These are phyloP conservation scores for Phaffomyces thermotolerans DNA, from an alignment of 805 yeast genomes.

Conservation along the genomic window DNA sequence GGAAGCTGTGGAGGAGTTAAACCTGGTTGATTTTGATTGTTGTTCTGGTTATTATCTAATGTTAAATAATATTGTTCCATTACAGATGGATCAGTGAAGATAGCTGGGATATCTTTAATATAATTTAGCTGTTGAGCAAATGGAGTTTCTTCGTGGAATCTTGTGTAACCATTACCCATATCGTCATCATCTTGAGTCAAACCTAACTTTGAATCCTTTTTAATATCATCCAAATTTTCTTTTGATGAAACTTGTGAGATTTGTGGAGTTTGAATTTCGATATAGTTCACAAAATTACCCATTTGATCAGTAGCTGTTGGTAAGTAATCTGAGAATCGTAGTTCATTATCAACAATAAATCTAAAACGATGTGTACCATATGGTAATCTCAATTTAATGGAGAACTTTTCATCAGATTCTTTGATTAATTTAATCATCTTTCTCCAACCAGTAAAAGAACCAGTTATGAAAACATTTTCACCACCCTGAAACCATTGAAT, in stretches of 20 bases:
- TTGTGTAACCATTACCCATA: constrained; percentile 73
- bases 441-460: constrained; percentile 97
- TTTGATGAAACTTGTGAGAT: constrained; percentile 30
- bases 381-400: constrained; percentile 70
- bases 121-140: constrained; percentile 30
- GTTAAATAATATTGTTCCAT: constrained; percentile 83
- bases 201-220: constrained; percentile 54
- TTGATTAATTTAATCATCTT: constrained; percentile 85
- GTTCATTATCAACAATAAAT: constrained; percentile 89
- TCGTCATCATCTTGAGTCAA: constrained; percentile 66
- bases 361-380: constrained; percentile 91
- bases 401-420: constrained; percentile 46
- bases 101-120: constrained; percentile 70
- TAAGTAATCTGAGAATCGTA: constrained; percentile 76
- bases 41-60: constrained; percentile 58
- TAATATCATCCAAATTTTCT: constrained; percentile 22
- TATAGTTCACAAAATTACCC: constrained; percentile 91
- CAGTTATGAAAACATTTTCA: constrained; percentile 88
- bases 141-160: constrained; percentile 61
- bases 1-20: constrained; percentile 94
- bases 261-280: constrained; percentile 50
- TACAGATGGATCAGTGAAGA: constrained; percentile 76
- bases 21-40: constrained; percentile 51
- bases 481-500: constrained; percentile 98
- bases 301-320: constrained; percentile 98